Conservation (phyloP, 2,329 filamentous ascomycete genomes). For the Verticillium isaacii region DNA sequence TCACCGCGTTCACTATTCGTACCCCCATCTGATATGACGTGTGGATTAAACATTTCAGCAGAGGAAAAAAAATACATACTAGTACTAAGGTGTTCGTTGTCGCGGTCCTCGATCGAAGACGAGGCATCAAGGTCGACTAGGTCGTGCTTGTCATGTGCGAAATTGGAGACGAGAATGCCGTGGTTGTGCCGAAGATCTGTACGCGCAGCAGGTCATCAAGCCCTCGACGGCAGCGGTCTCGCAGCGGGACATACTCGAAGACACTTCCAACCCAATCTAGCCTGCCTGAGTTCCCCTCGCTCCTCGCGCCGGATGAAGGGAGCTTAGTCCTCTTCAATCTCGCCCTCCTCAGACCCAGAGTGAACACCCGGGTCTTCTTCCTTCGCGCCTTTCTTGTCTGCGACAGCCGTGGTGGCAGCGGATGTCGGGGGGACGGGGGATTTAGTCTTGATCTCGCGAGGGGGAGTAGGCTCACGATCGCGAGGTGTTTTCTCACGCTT, state of each 20-base stretch:
- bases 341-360: slow-evolving; percentile 93
- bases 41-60: slow-evolving; percentile 2
- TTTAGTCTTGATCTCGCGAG: slow-evolving; percentile 53
- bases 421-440: slow-evolving; percentile 44
- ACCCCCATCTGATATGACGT: neutral
- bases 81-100: neutral
- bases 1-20: neutral
- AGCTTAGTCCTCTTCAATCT: slow-evolving; percentile 78
- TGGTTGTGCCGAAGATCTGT: neutral
- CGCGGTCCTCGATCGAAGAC: too few species aligned
- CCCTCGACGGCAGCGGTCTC: neutral
- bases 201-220: slow-evolving; percentile 1
- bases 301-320: neutral
- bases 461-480: slow-evolving; percentile 56
- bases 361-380: slow-evolving; percentile 61
- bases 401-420: slow-evolving; percentile 17
- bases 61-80: slow-evolving; percentile 8
- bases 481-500: slow-evolving; percentile 50
- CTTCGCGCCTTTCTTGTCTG: slow-evolving; percentile 27
- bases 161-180: neutral
- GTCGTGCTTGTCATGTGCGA: neutral
- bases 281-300: neutral
- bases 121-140: too few species aligned
- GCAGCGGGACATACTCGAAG: slow-evolving; percentile 2
- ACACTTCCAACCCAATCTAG: neutral